Evolutionary conservation across 192 early-diverging fungal species (phyloP).

Genomic region (Spinellus fusiger): DNA sequence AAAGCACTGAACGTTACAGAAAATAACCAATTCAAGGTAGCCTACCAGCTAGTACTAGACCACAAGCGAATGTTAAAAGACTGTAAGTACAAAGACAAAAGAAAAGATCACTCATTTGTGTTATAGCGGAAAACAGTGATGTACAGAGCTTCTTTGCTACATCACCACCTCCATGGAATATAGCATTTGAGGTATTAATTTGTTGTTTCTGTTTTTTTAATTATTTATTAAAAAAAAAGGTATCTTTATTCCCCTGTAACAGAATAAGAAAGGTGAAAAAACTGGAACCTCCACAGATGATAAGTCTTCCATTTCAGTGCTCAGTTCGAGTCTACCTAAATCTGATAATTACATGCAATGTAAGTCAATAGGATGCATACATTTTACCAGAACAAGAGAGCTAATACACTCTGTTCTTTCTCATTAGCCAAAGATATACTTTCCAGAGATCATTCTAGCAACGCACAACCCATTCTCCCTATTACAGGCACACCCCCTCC

Average conservation of each 20-base stretch:
- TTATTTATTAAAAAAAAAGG: background rate
- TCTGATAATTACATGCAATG: slow-evolving; percentile 18
- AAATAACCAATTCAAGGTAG: slow-evolving; percentile 95
- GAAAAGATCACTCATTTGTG: background rate
- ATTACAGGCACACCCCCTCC: slow-evolving; percentile 25
- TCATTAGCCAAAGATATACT: background rate
- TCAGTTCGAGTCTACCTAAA: slow-evolving; percentile 57
- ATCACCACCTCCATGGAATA: slow-evolving; percentile 72
- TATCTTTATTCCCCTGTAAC: too few species aligned
- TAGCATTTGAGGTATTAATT: slow-evolving; percentile 23
- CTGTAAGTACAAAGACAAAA: slow-evolving; percentile 28
- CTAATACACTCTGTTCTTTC: background rate
- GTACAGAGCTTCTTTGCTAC: slow-evolving; percentile 58
- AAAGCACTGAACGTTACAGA: slow-evolving; percentile 72
- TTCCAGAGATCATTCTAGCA: background rate
- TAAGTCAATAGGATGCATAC: slow-evolving; percentile 2
- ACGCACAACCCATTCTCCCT: slow-evolving; percentile 13
- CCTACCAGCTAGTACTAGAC: slow-evolving; percentile 94
- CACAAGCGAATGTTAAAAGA: slow-evolving; percentile 60
- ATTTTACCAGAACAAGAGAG: background rate
- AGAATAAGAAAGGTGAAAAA: background rate
- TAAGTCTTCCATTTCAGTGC: slow-evolving; percentile 44
- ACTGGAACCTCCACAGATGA: slow-evolving; percentile 7
- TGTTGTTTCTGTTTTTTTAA: background rate
- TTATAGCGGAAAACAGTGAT: slow-evolving; percentile 39